Evolutionary conservation across 768 basidiomycete species (phyloP), one percentile per base, ranked within the genome.

Genomic region (Kwoniella sp.): DNA sequence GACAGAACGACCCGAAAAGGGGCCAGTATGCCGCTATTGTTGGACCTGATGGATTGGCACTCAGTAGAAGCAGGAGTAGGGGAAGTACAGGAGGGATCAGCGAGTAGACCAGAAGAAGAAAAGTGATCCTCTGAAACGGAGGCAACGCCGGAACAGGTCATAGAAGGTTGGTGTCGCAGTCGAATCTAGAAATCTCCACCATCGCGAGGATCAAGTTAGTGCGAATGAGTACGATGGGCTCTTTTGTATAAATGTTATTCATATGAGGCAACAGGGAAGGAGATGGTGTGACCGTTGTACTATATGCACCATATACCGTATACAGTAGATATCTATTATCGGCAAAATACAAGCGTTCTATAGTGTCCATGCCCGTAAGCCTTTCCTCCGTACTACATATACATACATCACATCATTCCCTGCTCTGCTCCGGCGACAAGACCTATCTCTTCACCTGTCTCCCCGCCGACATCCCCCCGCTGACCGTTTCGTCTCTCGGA

Each of bases 1-100:
- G 93, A 28, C 85, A 89, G 51, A 90, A 89, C 53, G 88, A 96
- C 74, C 93, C 93, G 2, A 96, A 93, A 81, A 85, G 92, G 22
- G 91, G 91, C 9, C 74, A 75, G 30, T 82, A 82, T 64, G 74
- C 76, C 17, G 78, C 76, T 3, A 67, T 82, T 25, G 71, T 82
- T 2, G 81, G 78, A 29, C 70, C 77, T 2, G 74, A 75, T 20
- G 70, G 74, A 17, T 48, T 81, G 50, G 65, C 72, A 5, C 62
- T 75, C 4, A 71, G 66, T 28, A 64, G 77, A 51, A 72, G 68
- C 68, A 55, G 77, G 28, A 74, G 72, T 68, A 63, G 76, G 51
- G 75, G 72, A 38, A 77, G 73, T 68, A 61, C 58, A 20, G 73
- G 61, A 41, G 66, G 66, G 9, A 17, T 70, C 15, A 73, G 72